These are phyloP conservation scores for Sordariomycetes sp. DNA, from an alignment of 2,329 filamentous ascomycete species.

Conservation along the genomic window DNA sequence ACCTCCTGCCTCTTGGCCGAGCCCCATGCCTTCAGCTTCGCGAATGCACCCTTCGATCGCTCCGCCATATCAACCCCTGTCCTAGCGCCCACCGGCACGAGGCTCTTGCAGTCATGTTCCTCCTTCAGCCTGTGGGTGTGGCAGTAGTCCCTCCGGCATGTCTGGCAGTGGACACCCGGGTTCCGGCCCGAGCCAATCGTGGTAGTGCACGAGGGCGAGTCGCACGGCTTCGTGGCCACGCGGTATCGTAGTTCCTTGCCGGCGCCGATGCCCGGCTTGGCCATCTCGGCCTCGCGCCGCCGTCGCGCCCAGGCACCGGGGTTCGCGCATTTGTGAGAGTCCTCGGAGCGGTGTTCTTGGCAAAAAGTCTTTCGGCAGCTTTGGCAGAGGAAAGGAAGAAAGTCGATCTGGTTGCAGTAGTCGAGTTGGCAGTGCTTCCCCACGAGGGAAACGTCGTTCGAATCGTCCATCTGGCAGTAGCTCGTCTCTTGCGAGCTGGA, in stretches of 20 bases:
- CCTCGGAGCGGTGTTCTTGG: conserved; percentile 85
- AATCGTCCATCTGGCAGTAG: conserved; percentile 63
- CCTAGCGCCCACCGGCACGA: conserved; percentile 47
- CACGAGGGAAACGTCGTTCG: conserved; percentile 68
- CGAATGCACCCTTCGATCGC: conserved; percentile 63
- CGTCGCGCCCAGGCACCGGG: conserved; percentile 53
- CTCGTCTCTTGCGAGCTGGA: conserved; percentile 33
- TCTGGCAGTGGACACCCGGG: conserved; percentile 60
- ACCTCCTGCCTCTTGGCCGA: conserved; percentile 58
- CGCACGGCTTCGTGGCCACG: conserved; percentile 56
- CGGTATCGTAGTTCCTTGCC: conserved; percentile 42
- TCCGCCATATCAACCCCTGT: conserved; percentile 35
- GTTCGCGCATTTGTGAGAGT: conserved; percentile 58
- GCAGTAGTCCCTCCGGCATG: conserved; percentile 66
- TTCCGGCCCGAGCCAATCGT: conserved; percentile 57
- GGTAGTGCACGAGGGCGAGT: conserved; percentile 55
- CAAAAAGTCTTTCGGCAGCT: conserved; percentile 81
- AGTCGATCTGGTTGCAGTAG: conserved; percentile 92
- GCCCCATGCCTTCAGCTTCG: conserved; percentile 71
- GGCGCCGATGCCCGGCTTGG: conserved; percentile 41
- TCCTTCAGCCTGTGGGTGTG: conserved; percentile 66
- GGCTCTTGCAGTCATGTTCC: conserved; percentile 76
- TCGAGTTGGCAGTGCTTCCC: conserved; percentile 84
- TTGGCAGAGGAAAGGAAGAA: conserved; percentile 89
- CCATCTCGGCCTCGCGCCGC: conserved; percentile 41